Evolutionary conservation across 805 yeast genomes (phyloP), one percentile per base, ranked within the genome.

Genomic region (Schwanniomyces polymorphus): DNA sequence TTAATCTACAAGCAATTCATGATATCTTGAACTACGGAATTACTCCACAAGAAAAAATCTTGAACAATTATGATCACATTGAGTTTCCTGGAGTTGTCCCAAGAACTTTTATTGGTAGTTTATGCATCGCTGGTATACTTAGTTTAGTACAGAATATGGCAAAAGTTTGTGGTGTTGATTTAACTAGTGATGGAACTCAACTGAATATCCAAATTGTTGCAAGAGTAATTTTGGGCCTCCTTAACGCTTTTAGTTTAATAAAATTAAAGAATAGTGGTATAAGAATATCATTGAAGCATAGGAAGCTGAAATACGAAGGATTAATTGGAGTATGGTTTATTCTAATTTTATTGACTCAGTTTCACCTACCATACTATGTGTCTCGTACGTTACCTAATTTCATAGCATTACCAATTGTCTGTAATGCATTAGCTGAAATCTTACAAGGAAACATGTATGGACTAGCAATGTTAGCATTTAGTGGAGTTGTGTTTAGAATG

Each of bases 71-170:
- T 60, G 97, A 92, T 60, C 98, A 92, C 62, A 51, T 74, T 7
- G 64, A 73, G 44, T 92, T 89, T 61, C 96, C 97, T 0, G 97
- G 97, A 2, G 91, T 75, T 1, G 97, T 92, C 7, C 96, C 96
- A 26, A 75, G 97, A 45, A 81, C 96, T 0, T 91, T 91, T 58
- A 59, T 88, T 10, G 96, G 96, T 1, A 77, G 94, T 8, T 53
- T 84, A 43, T 50, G 81, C 1, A 49, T 89, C 10, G 74, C 88
- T 0, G 59, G 59, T 0, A 38, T 82, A 1, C 63, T 79, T 1
- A 76, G 74, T 43, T 79, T 80, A 0, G 48, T 52, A 9, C 56
- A 57, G 26, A 39, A 38, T 11, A 41, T 54, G 3, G 38, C 53
- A 18, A 27, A 54, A 1, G 23, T 55, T 2, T 38, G 62, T 7